These are phyloP conservation scores for Chrysoporthe deuterocubensis DNA, from an alignment of 2,329 filamentous ascomycete genomes.

Conservation along the genomic window DNA sequence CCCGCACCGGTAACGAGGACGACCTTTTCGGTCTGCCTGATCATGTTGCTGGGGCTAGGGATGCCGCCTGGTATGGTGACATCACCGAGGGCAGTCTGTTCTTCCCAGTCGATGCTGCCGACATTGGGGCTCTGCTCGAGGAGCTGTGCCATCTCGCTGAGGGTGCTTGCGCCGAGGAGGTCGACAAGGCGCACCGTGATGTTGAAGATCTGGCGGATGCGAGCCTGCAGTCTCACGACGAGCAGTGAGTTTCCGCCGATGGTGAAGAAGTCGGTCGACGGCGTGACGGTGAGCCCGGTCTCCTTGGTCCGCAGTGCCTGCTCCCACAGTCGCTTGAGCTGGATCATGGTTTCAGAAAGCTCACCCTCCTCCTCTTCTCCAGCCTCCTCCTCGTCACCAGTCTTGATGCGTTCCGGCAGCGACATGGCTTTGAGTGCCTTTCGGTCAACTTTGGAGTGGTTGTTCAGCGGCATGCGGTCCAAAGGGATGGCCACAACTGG, in stretches of 20 bases:
- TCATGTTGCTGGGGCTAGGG: background rate
- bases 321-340: background rate
- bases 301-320: background rate
- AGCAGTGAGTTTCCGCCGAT: constrained; percentile 47
- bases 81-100: constrained; percentile 29
- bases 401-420: background rate
- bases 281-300: background rate
- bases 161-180: constrained; percentile 34
- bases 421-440: constrained; percentile 33
- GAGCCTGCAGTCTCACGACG: constrained; percentile 41
- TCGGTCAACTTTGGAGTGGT: constrained; percentile 40
- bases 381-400: background rate
- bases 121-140: constrained; percentile 31
- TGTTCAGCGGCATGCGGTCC: constrained; percentile 37
- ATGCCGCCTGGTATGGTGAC: background rate
- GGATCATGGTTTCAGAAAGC: background rate
- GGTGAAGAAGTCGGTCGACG: constrained; percentile 44
- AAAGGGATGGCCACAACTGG: constrained; percentile 37
- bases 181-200: background rate
- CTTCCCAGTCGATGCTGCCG: constrained; percentile 26
- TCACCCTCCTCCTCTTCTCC: background rate
- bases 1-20: constrained; percentile 43
- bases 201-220: constrained; percentile 41
- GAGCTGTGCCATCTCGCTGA: constrained; percentile 43
- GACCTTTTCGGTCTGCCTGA: background rate